Percentiles rank a stretch among this genome's conserved stretches.
phyloP scores from a whole-genome alignment of 805 yeast genomes.

The Saccharomycopsis babjevae region DNA sequence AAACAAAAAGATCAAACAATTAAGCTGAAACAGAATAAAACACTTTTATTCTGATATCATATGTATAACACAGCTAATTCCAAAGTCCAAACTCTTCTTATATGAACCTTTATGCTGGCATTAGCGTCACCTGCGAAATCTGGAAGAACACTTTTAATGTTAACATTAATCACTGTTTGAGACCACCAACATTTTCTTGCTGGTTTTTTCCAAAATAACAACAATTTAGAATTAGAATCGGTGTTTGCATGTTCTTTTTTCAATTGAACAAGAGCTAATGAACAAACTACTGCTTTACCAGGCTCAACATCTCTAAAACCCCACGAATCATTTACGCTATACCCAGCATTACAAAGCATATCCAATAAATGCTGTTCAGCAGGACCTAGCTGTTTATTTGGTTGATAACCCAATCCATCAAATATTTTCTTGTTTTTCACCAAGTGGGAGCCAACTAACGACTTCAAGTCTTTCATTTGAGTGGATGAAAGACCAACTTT shows the following conservation, averaged over 20 bases:
- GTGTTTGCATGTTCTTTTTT: conserved; percentile 24
- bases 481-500: conserved; percentile 41
- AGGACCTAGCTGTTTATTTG: conserved; percentile 50
- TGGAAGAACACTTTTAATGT: conserved; percentile 6
- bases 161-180: conserved; percentile 41
- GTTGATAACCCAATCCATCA: conserved; percentile 62
- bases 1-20: neutral
- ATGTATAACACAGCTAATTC: conserved; percentile 65
- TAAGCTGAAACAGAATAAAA: neutral
- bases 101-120: conserved; percentile 55
- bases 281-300: conserved; percentile 74
- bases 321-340: conserved; percentile 59
- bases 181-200: conserved; percentile 99
- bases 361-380: conserved; percentile 93
- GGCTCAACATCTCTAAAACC: conserved; percentile 87
- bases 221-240: conserved; percentile 39
- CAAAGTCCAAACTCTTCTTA: conserved; percentile 93
- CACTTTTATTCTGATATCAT: neutral
- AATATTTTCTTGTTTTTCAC: conserved; percentile 53
- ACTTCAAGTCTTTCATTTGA: conserved; percentile 58
- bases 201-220: conserved; percentile 94
- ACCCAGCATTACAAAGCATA: conserved; percentile 90
- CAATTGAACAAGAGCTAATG: conserved; percentile 63
- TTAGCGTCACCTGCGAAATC: conserved; percentile 18
- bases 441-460: conserved; percentile 61